Evolutionary conservation across 495 filamentous ascomycete genomes (phyloP), one percentile per base, ranked within the genome.

Genomic region (Lasiosphaeria hispida): DNA sequence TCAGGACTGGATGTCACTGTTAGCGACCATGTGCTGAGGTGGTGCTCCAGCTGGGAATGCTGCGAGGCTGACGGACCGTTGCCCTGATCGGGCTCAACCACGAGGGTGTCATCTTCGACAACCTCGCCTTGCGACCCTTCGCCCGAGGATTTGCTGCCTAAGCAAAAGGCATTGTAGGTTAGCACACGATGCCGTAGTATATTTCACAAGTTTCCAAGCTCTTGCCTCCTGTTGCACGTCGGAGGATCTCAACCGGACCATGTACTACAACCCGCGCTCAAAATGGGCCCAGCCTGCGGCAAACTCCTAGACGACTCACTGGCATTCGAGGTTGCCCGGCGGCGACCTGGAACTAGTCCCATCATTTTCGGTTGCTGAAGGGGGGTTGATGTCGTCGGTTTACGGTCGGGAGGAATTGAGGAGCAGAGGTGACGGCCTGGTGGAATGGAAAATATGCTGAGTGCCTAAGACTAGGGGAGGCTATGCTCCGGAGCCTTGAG

Each of bases 61-160:
- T 19, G 51, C 52, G 37, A 13, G 56, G 41, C 15, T 58, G 34
- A 77, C 83, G 63, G 36, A 88, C 85, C 82, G 71, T 85, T 89
- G 61, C 86, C 86, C 74, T 89, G 85, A 23, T 88, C 87, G 35
- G 87, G 78, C 72, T 92, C 89, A 53, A 93, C 86, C 39, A 89
- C 75, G 41, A 73, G 75, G 48, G 83, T 87, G 69, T 95, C 91
- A 69, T 95, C 91, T 47, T 95, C 85, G 48, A 66, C 75, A 1
- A 33, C 14, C 9, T 73, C 70, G 15, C 23, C 48, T 18, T 59
- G 62, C 17, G 64, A 67, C 34, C 58, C 69, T 34, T 71, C 79
- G 43, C 62, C 67, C 10, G 79, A 82, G 39, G 77, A 78, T 57
- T 70, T 73, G 57, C 77, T 82, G 66, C 80, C 80, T 83, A 52